Evolutionary conservation across 2,329 filamentous ascomycete genomes (phyloP).

Genomic region (Magnaporthiopsis rhizophila): DNA sequence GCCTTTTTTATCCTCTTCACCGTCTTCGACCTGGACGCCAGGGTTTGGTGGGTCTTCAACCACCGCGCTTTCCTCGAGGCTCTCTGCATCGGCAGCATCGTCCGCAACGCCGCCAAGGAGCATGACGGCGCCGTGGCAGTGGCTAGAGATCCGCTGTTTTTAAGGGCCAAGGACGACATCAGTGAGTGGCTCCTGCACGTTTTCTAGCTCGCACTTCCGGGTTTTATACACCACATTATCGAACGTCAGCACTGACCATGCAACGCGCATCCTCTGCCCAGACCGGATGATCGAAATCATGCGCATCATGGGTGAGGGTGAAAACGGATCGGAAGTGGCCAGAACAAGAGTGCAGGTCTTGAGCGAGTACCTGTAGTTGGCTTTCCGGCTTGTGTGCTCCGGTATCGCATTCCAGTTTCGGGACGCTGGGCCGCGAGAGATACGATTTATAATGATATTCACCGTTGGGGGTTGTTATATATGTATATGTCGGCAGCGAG

Average conservation of each 20-base stretch:
- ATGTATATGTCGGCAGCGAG: no score
- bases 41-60: conserved; percentile 81
- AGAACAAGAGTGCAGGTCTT: conserved; percentile 51
- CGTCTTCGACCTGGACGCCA: conserved; percentile 61
- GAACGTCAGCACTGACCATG: not conserved
- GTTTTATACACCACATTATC: not conserved
- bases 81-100: conserved; percentile 55
- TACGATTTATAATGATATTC: no score
- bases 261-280: conserved; percentile 17
- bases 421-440: no score
- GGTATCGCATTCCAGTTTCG: no score
- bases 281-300: conserved; percentile 58
- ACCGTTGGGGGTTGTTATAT: no score
- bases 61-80: conserved; percentile 74
- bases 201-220: conserved; percentile 7
- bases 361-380: conserved; percentile 38
- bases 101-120: conserved; percentile 43
- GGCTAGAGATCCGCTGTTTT: conserved; percentile 47
- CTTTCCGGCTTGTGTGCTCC: not conserved
- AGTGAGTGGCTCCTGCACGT: conserved; percentile 32
- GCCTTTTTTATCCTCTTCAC: conserved; percentile 67
- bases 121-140: conserved; percentile 36
- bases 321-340: conserved; percentile 50
- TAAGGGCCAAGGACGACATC: conserved; percentile 53
- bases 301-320: conserved; percentile 46